Percentiles rank a stretch among this genome's conserved stretches.
Conservation (phyloP, 306 rosid species). For the Malus asiatica region DNA sequence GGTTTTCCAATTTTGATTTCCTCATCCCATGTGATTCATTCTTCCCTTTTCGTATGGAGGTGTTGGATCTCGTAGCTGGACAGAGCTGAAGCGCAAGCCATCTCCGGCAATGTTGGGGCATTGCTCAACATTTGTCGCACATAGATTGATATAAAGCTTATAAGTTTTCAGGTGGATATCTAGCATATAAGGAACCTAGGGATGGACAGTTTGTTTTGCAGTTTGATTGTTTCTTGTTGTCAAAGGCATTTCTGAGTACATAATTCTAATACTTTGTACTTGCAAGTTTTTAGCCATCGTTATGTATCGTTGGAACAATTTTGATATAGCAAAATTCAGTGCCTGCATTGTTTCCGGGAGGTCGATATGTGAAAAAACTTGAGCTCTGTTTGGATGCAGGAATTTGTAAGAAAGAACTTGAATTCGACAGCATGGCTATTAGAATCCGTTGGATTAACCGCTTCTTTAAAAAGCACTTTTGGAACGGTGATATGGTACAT, state of each 20-base stretch:
- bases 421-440: too few relatives aligned
- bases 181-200: not conserved
- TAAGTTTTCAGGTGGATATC: not conserved
- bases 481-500: too few relatives aligned
- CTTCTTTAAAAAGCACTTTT: too few relatives aligned
- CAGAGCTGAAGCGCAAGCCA: not conserved
- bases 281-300: not conserved
- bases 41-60: constrained; percentile 12
- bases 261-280: not conserved
- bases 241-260: not conserved
- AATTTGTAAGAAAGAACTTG: too few relatives aligned
- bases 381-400: not conserved
- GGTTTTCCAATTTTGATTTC: constrained; percentile 26
- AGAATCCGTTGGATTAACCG: too few relatives aligned
- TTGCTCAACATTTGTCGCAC: not conserved
- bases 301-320: not conserved
- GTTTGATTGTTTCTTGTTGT: constrained; percentile 2
- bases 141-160: not conserved
- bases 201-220: not conserved
- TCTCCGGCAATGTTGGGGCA: constrained; percentile 1
- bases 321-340: not conserved
- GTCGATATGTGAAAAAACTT: not conserved
- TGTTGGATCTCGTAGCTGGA: constrained; percentile 1
- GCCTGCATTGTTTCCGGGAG: not conserved
- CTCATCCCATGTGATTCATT: constrained; percentile 9